A percentile compares a stretch with the other conserved stretches of the same genome.
Evolutionary conservation across 352 stramenopile species (phyloP).

Genomic region (Globisporangium carolinianum): DNA sequence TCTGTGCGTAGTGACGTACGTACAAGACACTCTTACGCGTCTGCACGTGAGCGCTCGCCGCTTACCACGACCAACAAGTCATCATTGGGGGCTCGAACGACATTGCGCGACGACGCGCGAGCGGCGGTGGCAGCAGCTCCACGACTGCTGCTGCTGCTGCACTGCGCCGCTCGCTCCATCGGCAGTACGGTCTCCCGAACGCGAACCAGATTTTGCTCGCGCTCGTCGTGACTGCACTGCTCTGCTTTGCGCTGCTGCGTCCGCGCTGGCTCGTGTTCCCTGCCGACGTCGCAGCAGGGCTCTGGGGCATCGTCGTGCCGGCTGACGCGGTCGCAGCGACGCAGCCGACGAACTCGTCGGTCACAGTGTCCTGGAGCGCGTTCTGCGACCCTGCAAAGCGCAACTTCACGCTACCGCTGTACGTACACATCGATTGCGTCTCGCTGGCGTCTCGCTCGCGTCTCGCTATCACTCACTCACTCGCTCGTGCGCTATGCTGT

Average conservation of each 20-base stretch:
- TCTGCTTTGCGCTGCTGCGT: slow-evolving; percentile 60
- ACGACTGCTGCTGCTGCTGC: background rate
- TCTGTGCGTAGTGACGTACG: too few species aligned
- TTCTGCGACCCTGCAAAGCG: slow-evolving; percentile 33
- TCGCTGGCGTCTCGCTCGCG: too few species aligned
- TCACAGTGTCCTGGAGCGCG: slow-evolving; percentile 30
- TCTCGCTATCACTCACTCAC: too few species aligned
- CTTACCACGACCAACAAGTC: too few species aligned
- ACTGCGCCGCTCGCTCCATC: slow-evolving; percentile 33
- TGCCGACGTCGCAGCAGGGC: slow-evolving; percentile 35
- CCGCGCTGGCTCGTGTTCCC: slow-evolving; percentile 55
- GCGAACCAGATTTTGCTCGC: slow-evolving; percentile 81
- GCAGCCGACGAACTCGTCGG: slow-evolving; percentile 20
- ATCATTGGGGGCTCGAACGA: slow-evolving; percentile 3
- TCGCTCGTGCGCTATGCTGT: too few species aligned
- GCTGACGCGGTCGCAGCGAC: slow-evolving; percentile 14
- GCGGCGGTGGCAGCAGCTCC: background rate
- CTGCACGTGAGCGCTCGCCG: too few species aligned
- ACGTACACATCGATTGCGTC: background rate
- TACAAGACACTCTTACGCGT: background rate
- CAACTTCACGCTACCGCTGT: slow-evolving; percentile 26
- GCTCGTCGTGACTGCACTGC: slow-evolving; percentile 38
- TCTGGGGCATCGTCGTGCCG: slow-evolving; percentile 41
- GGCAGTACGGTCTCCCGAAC: slow-evolving; percentile 73
- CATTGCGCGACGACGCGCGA: slow-evolving; percentile 3